Base-by-base conservation (phyloP, 768 basidiomycete genomes). In the Lactarius pseudohatsudake region DNA sequence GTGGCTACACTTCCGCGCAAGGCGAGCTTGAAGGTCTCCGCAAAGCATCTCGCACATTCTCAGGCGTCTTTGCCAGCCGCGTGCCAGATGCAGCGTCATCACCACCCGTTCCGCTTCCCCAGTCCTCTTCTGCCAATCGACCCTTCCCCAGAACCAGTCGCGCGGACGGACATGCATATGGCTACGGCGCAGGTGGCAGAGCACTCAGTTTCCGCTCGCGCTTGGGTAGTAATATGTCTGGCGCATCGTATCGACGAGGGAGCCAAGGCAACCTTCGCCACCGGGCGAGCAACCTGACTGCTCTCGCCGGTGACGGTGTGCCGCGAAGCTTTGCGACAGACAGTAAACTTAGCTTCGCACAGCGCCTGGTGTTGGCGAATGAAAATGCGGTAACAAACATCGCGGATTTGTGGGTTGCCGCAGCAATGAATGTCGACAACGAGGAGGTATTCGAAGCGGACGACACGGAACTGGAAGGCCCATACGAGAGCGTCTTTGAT, bases 331-430 rank as follows among this genome's bases (percentile, higher is more conserved):
- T 28, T 74, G 78, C 28, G 75, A 73, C 47, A 79, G 79, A 79
- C 0, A 71, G 80, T 40, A 89, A 90, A 70, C 82, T 94, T 59
- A 94, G 92, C 72, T 94, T 98, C 70, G 90, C 96, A 0, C 92
- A 96, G 74, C 84, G 93, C 66, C 74, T 96, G 28, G 78, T 96
- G 54, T 87, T 96, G 80, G 96, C 96, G 22, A 97, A 97, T 76
- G 95, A 97, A 77, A 91, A 94, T 71, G 90, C 93, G 15, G 94
- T 95, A 5, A 96, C 93, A 64, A 94, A 90, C 71, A 92, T 99
- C 73, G 92, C 94, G 28, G 96, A 98, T 77, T 80, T 99, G 26
- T 99, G 97, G 97, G 93, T 98, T 60, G 94, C 94, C 5, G 91
- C 96, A 22, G 97, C 96, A 7, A 93, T 96, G 79, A 97, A 96